Base-by-base conservation (phyloP, 331 rosid species). In the Malus hybrid region DNA sequence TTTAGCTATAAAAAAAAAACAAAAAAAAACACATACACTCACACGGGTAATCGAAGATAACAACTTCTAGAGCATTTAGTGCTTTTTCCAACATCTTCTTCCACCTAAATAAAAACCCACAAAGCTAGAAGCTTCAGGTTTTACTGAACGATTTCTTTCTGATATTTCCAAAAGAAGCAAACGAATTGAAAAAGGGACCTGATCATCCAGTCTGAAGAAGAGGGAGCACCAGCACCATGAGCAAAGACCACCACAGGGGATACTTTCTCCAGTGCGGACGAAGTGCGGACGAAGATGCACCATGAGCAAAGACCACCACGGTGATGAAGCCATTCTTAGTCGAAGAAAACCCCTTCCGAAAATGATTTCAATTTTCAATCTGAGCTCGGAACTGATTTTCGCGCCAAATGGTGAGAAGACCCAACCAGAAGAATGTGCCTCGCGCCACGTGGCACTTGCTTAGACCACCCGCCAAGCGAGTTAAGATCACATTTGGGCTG, bases 1-100 rank as follows among this genome's bases (percentile, higher is more conserved):
- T 67, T 9, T 9, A 57, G 65, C 68, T 1, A 24, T 24, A 24
- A 24, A 24, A 24, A 24, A 24, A 30, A 30, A 2, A 3, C 2
- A 30, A 30, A 30, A 72, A 66, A 77, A 16, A 46, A 57, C 33
- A 55, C 70, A 66, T 44, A 50, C 68, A 86, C 97, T 79, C 77
- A 89, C 98, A 93, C 24, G 98, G 96, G 76, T 91, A 93, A 68
- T 93, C 98, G 74, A 93, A 93, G 66, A 96, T 90, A 77, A 93
- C 86, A 50, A 90, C 93, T 76, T 91, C 95, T 76, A 80, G 88
- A 57, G 97, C 93, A 24, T 82, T 78, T 39, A 93, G 83, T n/a
- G 88, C 88, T 57, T 88, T 86, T 48, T 81, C 88, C 79, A 93
- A 75, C 88, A 83, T 82, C 28, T 69, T 81, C 77, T 91, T 89